phyloP scores from a whole-genome alignment of 148 eudicot genomes.

The Vaccinium corymbosum region DNA sequence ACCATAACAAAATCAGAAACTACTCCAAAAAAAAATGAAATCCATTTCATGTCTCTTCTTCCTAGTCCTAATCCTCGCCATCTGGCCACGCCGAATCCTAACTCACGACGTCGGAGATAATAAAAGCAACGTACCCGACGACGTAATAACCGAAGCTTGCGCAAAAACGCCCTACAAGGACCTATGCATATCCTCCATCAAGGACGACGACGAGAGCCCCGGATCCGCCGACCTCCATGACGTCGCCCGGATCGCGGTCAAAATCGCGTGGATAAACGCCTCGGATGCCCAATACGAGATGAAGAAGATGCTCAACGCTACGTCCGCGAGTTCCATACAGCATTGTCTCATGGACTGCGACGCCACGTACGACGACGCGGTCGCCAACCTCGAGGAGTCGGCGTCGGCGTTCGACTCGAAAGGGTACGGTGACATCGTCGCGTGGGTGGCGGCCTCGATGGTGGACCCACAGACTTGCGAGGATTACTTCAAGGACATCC shows the following conservation, averaged over 20 bases:
- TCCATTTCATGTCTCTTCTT: slow-evolving; percentile 12
- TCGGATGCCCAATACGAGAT: neutral
- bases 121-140: neutral
- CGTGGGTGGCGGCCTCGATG: neutral
- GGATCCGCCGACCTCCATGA: neutral
- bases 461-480: slow-evolving; percentile 5
- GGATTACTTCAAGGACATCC: neutral
- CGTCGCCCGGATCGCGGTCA: neutral
- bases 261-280: neutral
- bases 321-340: neutral
- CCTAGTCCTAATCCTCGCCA: neutral
- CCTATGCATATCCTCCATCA: neutral
- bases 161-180: neutral
- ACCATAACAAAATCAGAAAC: neutral
- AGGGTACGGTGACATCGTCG: neutral
- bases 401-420: neutral
- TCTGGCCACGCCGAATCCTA: slow-evolving; percentile 5
- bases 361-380: neutral
- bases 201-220: neutral
- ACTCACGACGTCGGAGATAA: neutral
- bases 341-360: slow-evolving; percentile 5
- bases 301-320: neutral
- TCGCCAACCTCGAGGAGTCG: neutral
- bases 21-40: neutral
- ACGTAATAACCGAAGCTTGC: neutral